These are phyloP conservation scores for Xylaria intraflava DNA, from an alignment of 495 filamentous ascomycete genomes.

Conservation along the genomic window DNA sequence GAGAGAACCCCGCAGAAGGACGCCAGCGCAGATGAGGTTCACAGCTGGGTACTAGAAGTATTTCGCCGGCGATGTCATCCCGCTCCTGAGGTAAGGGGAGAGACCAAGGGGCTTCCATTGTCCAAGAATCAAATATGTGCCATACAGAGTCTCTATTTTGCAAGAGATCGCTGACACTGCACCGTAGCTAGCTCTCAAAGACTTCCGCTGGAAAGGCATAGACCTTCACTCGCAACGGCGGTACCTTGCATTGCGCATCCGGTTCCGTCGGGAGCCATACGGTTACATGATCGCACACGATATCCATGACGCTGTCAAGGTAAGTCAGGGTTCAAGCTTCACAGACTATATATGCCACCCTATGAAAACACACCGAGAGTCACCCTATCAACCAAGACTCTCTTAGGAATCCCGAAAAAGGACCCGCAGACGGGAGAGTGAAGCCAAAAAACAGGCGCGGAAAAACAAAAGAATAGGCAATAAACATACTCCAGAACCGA, in stretches of 20 bases:
- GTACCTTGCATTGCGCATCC: constrained; percentile 16
- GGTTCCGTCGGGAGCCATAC: constrained; percentile 18
- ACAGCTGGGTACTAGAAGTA: constrained; percentile 16
- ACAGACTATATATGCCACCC: neutral
- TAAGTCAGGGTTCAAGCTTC: neutral
- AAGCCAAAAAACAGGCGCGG: neutral
- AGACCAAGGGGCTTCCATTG: constrained; percentile 5
- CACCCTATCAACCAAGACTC: neutral
- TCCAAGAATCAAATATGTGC: neutral
- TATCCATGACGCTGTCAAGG: constrained; percentile 21
- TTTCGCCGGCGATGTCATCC: constrained; percentile 23
- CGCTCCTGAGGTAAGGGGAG: constrained; percentile 16
- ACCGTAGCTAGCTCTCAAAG: neutral
- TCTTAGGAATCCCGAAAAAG: constrained; percentile 2
- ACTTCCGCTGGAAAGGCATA: constrained; percentile 15
- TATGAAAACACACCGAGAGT: neutral
- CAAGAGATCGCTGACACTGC: neutral
- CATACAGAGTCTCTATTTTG: neutral
- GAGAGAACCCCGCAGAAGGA: constrained; percentile 15
- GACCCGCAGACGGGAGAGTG: neutral
- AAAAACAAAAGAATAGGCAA: neutral
- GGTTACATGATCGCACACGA: constrained; percentile 18
- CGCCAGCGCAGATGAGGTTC: constrained; percentile 15
- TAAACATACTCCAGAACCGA: neutral
- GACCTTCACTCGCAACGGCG: constrained; percentile 19